phyloP scores from a whole-genome alignment of 495 filamentous ascomycete species.

The Daldinia decipiens region DNA sequence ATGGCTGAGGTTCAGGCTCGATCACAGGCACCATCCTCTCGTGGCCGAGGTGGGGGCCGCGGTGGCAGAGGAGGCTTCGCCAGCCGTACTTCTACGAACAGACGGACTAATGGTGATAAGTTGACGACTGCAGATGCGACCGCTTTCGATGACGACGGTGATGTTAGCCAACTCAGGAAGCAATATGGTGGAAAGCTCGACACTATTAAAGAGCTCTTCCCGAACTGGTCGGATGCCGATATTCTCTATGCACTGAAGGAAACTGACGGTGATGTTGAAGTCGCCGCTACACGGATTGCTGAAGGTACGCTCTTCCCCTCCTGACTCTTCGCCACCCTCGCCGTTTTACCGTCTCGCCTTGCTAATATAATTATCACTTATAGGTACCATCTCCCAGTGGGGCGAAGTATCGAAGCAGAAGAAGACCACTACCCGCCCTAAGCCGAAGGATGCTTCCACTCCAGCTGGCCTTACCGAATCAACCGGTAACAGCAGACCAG shows the following conservation, averaged over 20 bases:
- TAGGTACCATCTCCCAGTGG: constrained; percentile 93
- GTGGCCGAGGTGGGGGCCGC: constrained; percentile 82
- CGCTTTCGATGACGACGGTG: constrained; percentile 82
- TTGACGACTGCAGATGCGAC: constrained; percentile 61
- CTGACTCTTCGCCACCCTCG: constrained; percentile 2
- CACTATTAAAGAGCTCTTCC: constrained; percentile 88
- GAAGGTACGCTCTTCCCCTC: constrained; percentile 71
- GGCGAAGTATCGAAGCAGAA: constrained; percentile 93
- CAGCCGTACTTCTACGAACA: constrained; percentile 66
- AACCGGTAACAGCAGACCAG: constrained; percentile 51
- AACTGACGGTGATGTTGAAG: constrained; percentile 85
- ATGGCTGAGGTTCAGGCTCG: constrained; percentile 96
- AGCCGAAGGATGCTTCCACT: constrained; percentile 75
- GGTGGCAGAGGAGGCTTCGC: constrained; percentile 86
- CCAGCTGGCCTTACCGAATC: constrained; percentile 64
- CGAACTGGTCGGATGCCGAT: constrained; percentile 91
- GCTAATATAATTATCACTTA: constrained; percentile 40
- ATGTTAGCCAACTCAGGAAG: constrained; percentile 91
- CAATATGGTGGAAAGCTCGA: constrained; percentile 78
- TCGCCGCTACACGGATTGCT: constrained; percentile 86
- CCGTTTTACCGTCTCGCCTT: constrained; percentile 35
- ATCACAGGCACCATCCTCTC: constrained; percentile 64
- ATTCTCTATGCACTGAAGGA: constrained; percentile 91
- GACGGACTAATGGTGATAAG: constrained; percentile 77
- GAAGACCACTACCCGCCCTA: constrained; percentile 83